These are phyloP conservation scores for Fusarium xyrophilum DNA, from an alignment of 2,329 filamentous ascomycete genomes.

Conservation along the genomic window DNA sequence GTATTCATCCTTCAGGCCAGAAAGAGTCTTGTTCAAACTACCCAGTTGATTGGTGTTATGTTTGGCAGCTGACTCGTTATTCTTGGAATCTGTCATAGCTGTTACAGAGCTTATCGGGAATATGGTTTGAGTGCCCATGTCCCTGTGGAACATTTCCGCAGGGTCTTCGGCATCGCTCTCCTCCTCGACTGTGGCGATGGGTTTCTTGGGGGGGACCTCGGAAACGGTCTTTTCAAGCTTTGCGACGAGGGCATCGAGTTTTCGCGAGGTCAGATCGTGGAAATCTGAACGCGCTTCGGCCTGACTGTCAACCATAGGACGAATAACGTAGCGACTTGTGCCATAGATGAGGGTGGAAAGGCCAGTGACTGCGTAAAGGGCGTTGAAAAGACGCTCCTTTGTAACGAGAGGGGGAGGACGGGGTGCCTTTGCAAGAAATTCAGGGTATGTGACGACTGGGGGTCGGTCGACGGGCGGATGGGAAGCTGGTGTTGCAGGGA, in stretches of 20 bases:
- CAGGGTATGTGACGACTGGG: constrained; percentile 73
- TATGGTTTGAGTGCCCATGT: constrained; percentile 80
- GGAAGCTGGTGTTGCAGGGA: constrained; percentile 32
- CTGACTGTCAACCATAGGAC: constrained; percentile 64
- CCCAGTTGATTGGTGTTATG: constrained; percentile 53
- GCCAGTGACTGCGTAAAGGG: constrained; percentile 64
- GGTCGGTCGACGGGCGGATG: constrained; percentile 52
- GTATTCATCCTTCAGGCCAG: constrained; percentile 53
- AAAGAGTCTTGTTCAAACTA: constrained; percentile 52
- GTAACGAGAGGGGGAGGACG: constrained; percentile 69
- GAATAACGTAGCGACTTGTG: constrained; percentile 71
- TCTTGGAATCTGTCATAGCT: constrained; percentile 8
- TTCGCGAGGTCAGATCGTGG: constrained; percentile 55
- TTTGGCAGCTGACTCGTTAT: constrained; percentile 43
- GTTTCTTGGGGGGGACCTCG: constrained; percentile 57
- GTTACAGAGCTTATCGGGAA: constrained; percentile 36
- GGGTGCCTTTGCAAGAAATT: constrained; percentile 67
- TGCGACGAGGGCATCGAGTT: constrained; percentile 55
- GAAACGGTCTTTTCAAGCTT: constrained; percentile 66
- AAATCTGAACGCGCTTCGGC: constrained; percentile 61
- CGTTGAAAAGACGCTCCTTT: constrained; percentile 63
- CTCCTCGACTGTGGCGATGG: constrained; percentile 41
- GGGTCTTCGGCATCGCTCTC: constrained; percentile 66
- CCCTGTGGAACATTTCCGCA: constrained; percentile 80
- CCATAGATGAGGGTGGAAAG: constrained; percentile 73